A percentile compares a stretch with the other conserved stretches of the same genome.
These are phyloP conservation scores for Vaccinium vitisidaea DNA, from an alignment of 148 eudicot species.

Conservation along the genomic window DNA sequence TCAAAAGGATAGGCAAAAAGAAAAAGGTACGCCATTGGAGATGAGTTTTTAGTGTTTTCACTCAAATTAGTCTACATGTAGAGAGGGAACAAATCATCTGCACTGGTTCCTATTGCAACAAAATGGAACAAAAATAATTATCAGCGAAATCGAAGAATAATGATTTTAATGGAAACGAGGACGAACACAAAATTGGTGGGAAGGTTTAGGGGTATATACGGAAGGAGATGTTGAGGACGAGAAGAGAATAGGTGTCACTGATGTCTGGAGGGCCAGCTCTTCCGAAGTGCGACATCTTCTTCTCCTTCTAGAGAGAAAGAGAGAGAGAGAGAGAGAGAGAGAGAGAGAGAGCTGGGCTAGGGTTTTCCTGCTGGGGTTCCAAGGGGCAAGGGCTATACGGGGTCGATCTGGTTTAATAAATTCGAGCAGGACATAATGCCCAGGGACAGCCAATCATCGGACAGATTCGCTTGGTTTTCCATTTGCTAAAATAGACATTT, in stretches of 20 bases:
- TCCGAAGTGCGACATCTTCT: conserved; percentile 70
- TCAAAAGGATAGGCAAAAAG: too few relatives aligned
- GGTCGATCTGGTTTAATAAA: too few relatives aligned
- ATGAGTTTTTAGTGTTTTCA: too few relatives aligned
- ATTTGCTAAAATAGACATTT: too few relatives aligned
- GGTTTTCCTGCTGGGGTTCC: background rate
- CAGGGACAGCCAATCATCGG: too few relatives aligned
- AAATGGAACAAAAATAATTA: background rate
- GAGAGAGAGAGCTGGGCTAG: conserved; percentile 9
- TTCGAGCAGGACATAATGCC: too few relatives aligned
- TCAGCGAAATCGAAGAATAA: background rate
- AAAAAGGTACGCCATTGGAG: too few relatives aligned
- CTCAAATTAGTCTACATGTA: background rate
- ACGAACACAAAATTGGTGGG: background rate
- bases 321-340: background rate
- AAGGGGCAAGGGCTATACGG: too few relatives aligned
- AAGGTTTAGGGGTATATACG: conserved; percentile 27
- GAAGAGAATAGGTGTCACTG: conserved; percentile 73
- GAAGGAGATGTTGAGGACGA: conserved; percentile 81
- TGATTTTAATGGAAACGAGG: background rate
- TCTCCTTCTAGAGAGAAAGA: background rate
- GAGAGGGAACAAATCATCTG: conserved; percentile 68
- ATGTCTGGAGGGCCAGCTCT: conserved; percentile 76
- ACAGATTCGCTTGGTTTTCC: too few relatives aligned
- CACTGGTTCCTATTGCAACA: conserved; percentile 48